Evolutionary conservation across 2,329 filamentous ascomycete species (phyloP), one percentile per base, ranked within the genome.

Genomic region (Aspergillus latus): DNA sequence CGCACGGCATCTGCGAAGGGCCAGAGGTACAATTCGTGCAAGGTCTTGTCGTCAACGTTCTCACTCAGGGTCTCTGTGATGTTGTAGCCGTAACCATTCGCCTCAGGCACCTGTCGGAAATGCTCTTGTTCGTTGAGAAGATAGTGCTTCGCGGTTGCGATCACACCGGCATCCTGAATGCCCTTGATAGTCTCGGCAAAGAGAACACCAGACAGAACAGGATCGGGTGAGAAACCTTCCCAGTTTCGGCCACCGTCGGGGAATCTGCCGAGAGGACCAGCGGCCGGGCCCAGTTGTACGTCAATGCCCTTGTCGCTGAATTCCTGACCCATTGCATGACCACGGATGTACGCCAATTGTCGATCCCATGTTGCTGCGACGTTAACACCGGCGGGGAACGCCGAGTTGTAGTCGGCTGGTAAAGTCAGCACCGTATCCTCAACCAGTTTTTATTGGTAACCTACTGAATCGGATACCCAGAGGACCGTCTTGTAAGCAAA

Each of bases 401-500:
- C 92, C 36, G 89, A 93, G 67, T 85, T 86, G 73, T 88, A 93
- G 73, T 96, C 91, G 62, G 84, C 82, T 82, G 54, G 42, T 21
- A 10, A 13, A 9, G 39, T 57, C 28, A 51, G 44, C 42, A 13
- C n/a, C 8, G n/a, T 21, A 2, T 15, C 8, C 28, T 30, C 5
- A 7, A 15, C 1, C 34, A 29, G 30, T 36, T 30, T 45, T 42
- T n/a, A 44, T 49, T 30, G 15, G 5, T 21, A 3, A 46, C 78
- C 49, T 72, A 82, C 80, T 78, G 56, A 87, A 82, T 51, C 92
- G 88, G 55, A 96, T 78, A 59, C 92, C 92, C 1, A 94, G 78
- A 5, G 92, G 92, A 2, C 88, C 87, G 69, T 96, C 92, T 67
- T 96, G 91, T 79, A 94, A 77, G 72, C 92, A 97, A n/a, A 96